Percentiles rank a stretch among this genome's conserved stretches.
Conservation (phyloP, 164 flowering plant species). For the Taxillus chinensis region DNA sequence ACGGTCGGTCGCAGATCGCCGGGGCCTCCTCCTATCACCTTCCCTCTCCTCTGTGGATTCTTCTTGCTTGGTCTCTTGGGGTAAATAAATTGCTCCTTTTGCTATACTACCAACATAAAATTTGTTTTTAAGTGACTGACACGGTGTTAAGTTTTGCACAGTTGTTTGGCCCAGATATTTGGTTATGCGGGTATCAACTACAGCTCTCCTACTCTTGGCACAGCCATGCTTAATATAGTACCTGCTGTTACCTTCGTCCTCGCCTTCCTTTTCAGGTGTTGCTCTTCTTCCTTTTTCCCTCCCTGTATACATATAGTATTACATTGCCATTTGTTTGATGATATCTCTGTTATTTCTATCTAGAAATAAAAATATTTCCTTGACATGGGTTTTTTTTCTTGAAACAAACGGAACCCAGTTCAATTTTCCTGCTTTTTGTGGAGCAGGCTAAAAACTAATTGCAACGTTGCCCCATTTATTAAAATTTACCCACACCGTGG, state of each 20-base stretch:
- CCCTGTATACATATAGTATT: not conserved
- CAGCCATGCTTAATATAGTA: conserved; percentile 46
- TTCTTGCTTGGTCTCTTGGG: conserved; percentile 43
- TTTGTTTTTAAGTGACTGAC: not conserved
- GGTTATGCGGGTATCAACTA: conserved; percentile 37
- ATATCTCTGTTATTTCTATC: no score
- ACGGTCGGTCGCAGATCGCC: conserved; percentile 14
- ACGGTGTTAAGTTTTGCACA: conserved; percentile 9
- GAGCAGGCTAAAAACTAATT: no score
- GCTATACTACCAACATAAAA: no score
- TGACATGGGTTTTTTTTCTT: no score
- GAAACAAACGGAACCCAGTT: no score
- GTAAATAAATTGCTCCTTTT: conserved; percentile 12
- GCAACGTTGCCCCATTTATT: no score
- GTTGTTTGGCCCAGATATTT: conserved; percentile 31
- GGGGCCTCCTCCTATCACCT: conserved; percentile 20
- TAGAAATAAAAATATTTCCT: no score
- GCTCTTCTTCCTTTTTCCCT: not conserved
- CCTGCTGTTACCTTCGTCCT: conserved; percentile 53
- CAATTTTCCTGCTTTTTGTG: no score
- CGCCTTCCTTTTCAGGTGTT: conserved; percentile 40
- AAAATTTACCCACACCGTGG: no score
- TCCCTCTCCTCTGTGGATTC: conserved; percentile 27
- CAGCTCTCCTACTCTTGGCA: conserved; percentile 41
- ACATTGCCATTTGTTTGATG: no score